Conservation (phyloP, 371 early-diverging fungal genomes). For the Syncephalis plumigaleata region DNA sequence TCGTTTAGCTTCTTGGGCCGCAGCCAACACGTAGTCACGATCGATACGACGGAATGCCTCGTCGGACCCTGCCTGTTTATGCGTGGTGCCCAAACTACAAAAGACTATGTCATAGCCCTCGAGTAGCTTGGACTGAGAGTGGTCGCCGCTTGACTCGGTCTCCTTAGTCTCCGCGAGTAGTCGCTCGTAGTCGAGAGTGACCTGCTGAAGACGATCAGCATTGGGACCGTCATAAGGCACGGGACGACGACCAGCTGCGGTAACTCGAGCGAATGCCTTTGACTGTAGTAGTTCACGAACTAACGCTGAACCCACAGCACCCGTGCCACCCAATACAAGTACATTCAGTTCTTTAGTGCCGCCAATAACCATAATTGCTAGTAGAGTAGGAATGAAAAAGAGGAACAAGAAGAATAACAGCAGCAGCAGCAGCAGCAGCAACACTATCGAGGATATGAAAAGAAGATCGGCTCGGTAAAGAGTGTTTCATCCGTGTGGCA, state of each 20-base stretch:
- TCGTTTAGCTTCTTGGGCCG: conserved; percentile 25
- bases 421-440: too few relatives aligned
- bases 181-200: background rate
- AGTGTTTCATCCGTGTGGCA: too few relatives aligned
- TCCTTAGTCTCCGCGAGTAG: background rate
- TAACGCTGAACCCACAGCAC: conserved; percentile 46
- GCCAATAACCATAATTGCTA: too few relatives aligned
- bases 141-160: background rate
- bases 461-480: too few relatives aligned
- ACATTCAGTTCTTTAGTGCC: background rate
- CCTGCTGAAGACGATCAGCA: conserved; percentile 3
- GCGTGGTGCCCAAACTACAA: conserved; percentile 51
- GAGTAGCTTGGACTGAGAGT: background rate
- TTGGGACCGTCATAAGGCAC: conserved; percentile 26
- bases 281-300: conserved; percentile 36
- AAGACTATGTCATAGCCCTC: conserved; percentile 26
- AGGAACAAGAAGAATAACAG: too few relatives aligned
- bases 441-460: too few relatives aligned
- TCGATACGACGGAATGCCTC: conserved; percentile 51
- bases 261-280: conserved; percentile 35
- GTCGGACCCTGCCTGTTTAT: conserved; percentile 39
- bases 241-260: conserved; percentile 41
- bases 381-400: too few relatives aligned
- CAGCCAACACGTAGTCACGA: conserved; percentile 45
- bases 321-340: background rate